A percentile compares a stretch with the other conserved stretches of the same genome.
phyloP scores from a whole-genome alignment of 352 stramenopile genomes.

The Globisporangium camurandrum region DNA sequence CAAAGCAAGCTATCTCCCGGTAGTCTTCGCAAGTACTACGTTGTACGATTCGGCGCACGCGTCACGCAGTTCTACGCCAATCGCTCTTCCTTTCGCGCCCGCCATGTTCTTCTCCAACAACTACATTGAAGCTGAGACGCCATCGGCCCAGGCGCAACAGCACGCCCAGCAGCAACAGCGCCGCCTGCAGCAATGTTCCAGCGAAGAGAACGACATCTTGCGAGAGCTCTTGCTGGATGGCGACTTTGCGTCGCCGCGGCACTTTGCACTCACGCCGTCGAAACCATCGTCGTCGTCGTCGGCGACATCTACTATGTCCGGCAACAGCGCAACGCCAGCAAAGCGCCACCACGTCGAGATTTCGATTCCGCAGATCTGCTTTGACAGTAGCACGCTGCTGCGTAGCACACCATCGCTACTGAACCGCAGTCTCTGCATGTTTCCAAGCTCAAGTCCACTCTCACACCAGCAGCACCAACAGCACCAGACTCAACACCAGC shows the following conservation, averaged over 20 bases:
- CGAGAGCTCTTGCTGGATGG: constrained; percentile 63
- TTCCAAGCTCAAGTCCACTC: constrained; percentile 26
- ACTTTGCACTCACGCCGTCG: constrained; percentile 34
- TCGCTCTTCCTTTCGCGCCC: too few relatives aligned
- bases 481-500: constrained; percentile 2
- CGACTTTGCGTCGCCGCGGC: constrained; percentile 59
- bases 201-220: constrained; percentile 69
- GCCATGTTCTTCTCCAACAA: constrained; percentile 69
- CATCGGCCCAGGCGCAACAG: background rate
- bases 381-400: constrained; percentile 54
- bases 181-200: constrained; percentile 26
- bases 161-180: constrained; percentile 17
- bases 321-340: constrained; percentile 11
- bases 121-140: constrained; percentile 49
- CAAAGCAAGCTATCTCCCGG: background rate
- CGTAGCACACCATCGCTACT: constrained; percentile 52
- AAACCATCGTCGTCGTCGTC: constrained; percentile 23
- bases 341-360: constrained; percentile 60
- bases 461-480: constrained; percentile 16
- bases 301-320: constrained; percentile 14
- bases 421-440: constrained; percentile 27
- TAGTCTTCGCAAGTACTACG: background rate
- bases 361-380: constrained; percentile 66
- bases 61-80: constrained; percentile 4
- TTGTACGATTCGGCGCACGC: constrained; percentile 5